phyloP scores from a whole-genome alignment of 2,329 filamentous ascomycete genomes.

The Aspergillus fijiensis region DNA sequence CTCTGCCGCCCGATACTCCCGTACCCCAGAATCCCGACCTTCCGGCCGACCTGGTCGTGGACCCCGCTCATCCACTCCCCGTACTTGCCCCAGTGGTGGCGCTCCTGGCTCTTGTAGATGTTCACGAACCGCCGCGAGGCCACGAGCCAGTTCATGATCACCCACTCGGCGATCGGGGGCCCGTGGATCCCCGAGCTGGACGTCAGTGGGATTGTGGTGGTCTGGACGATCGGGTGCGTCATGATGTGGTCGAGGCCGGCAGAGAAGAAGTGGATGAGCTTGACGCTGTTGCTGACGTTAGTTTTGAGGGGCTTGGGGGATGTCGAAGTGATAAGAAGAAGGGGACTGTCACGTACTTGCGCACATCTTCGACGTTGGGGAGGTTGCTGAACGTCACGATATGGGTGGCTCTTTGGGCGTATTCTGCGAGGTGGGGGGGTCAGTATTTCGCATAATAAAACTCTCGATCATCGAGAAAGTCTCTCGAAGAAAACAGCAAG shows the following conservation, averaged over 20 bases:
- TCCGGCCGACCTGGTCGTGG: constrained; percentile 57
- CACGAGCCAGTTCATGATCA: constrained; percentile 61
- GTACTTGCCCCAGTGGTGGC: constrained; percentile 50
- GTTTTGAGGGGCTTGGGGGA: not conserved
- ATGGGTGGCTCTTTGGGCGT: constrained; percentile 25
- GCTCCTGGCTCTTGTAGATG: constrained; percentile 59
- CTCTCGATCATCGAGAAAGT: no score
- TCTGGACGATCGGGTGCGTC: constrained; percentile 53
- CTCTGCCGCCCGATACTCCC: constrained; percentile 63
- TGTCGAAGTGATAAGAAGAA: no score
- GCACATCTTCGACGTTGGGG: constrained; percentile 28
- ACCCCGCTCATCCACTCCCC: constrained; percentile 27
- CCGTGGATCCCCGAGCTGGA: constrained; percentile 59
- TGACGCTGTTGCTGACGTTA: constrained; percentile 28
- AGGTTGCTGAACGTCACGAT: constrained; percentile 28
- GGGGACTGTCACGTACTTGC: constrained; percentile 21
- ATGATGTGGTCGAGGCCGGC: constrained; percentile 58
- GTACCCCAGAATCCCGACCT: constrained; percentile 62
- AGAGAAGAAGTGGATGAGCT: constrained; percentile 58
- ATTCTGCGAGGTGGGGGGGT: constrained; percentile 15
- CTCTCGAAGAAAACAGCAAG: no score
- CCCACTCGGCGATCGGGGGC: constrained; percentile 67
- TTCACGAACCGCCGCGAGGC: constrained; percentile 55
- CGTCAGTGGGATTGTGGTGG: constrained; percentile 54
- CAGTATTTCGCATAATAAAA: not conserved